Evolutionary conservation across 306 rosid genomes (phyloP).

Genomic region (Gastrolobium villosum): DNA sequence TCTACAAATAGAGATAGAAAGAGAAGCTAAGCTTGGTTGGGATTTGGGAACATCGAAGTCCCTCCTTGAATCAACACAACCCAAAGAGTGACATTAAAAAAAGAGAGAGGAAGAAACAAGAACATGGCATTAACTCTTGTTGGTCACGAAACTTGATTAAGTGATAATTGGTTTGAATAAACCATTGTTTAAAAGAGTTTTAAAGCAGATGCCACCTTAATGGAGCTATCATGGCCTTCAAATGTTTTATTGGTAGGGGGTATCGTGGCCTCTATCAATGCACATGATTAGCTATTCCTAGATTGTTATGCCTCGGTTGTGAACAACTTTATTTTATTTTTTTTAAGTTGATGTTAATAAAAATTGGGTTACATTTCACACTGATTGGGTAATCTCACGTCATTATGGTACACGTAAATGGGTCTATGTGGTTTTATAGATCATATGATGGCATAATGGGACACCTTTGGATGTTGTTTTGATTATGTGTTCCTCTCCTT

Average conservation of each 20-base stretch:
- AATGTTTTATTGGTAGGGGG: slow-evolving; percentile 46
- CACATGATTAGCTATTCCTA: slow-evolving; percentile 42
- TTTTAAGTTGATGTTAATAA: background rate
- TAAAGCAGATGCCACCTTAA: slow-evolving; percentile 60
- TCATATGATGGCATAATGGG: slow-evolving; percentile 7
- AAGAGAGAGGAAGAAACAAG: background rate
- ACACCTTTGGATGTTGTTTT: slow-evolving; percentile 33
- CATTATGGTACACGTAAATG: slow-evolving; percentile 38
- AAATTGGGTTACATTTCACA: background rate
- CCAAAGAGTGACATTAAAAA: background rate
- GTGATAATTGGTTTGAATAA: slow-evolving; percentile 51
- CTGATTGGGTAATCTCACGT: slow-evolving; percentile 18
- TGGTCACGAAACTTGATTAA: slow-evolving; percentile 49
- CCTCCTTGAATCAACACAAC: background rate
- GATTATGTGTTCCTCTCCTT: slow-evolving; percentile 1
- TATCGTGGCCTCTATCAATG: slow-evolving; percentile 56
- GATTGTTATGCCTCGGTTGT: background rate
- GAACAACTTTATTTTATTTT: background rate
- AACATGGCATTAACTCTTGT: background rate
- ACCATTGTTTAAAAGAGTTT: slow-evolving; percentile 44
- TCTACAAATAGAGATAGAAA: background rate
- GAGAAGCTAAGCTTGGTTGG: background rate
- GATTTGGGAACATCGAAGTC: slow-evolving; percentile 3
- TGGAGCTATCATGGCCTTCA: slow-evolving; percentile 52
- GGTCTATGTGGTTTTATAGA: background rate